Percentiles rank a stretch among this genome's conserved stretches.
Conservation (phyloP, 2,329 filamentous ascomycete species). For the Stagonosporopsis chrysanthemi region DNA sequence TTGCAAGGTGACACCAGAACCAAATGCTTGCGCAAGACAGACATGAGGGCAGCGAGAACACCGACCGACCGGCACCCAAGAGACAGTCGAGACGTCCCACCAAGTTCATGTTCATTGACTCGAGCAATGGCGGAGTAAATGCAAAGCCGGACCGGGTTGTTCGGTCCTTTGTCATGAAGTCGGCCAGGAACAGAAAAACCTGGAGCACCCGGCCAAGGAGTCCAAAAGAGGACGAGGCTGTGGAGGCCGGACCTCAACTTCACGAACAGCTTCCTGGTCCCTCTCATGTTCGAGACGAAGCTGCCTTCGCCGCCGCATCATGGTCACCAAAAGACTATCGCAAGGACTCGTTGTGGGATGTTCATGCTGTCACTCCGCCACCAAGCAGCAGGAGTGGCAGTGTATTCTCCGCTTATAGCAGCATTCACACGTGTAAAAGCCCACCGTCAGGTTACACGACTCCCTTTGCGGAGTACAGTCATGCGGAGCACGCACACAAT, state of each 20-base stretch:
- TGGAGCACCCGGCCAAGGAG: slow-evolving; percentile 45
- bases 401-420: slow-evolving; percentile 21
- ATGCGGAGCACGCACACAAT: slow-evolving; percentile 22
- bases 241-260: slow-evolving; percentile 1
- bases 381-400: slow-evolving; percentile 28
- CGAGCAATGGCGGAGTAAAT: slow-evolving; percentile 37
- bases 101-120: slow-evolving; percentile 49
- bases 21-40: slow-evolving; percentile 24
- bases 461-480: slow-evolving; percentile 24
- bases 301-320: background rate
- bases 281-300: background rate
- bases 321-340: slow-evolving; percentile 2
- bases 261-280: background rate
- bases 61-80: slow-evolving; percentile 4
- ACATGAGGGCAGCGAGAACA: slow-evolving; percentile 1
- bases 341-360: slow-evolving; percentile 17
- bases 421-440: slow-evolving; percentile 23
- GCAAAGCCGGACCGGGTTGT: slow-evolving; percentile 44
- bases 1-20: slow-evolving; percentile 12
- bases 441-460: slow-evolving; percentile 25
- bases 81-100: slow-evolving; percentile 26
- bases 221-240: slow-evolving; percentile 19
- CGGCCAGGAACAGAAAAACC: slow-evolving; percentile 39
- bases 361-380: slow-evolving; percentile 23
- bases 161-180: slow-evolving; percentile 49